Base-by-base conservation (phyloP, 2,329 filamentous ascomycete species). In the Elsinoe arachidis region DNA sequence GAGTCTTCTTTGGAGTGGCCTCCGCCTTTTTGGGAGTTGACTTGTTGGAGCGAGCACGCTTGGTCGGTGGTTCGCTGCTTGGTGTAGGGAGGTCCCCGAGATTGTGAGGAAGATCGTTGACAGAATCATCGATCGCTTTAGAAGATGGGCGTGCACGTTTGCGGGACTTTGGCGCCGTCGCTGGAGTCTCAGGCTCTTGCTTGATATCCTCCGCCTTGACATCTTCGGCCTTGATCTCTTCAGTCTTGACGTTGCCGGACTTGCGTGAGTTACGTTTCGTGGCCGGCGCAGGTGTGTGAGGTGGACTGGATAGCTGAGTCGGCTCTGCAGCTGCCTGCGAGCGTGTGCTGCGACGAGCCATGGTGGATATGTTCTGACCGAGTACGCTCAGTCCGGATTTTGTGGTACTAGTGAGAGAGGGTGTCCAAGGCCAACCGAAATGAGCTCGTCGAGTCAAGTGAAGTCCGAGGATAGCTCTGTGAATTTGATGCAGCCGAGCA, bases 71-170 rank as follows among this genome's bases (percentile, higher is more conserved):
- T 37, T 68, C 66, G 5, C 58, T 59, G 23, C 64, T 64, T 30
- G 58, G 66, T 34, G 59, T 72, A 44, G 58, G 69, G 56, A 69
- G 55, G 15, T 68, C 67, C 5, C 78, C 80, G n/a, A 83, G 68
- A 51, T 80, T 82, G 66, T 83, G 80, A 14, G 80, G 80, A 37
- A 83, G 68, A 51, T 80, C 76, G 59, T 80, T 71, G 56, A 71
- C 60, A 23, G 74, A 69, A 61, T 67, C 56, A 38, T 61, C 14
- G 34, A 47, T 37, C 19, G 26, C 26, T 30, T 59, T 61, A 5
- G 57, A 10, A n/a, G 49, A 51, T 33, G 53, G 49, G 23, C 55
- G 58, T 19, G 49, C 57, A 23, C 74, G 69, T 61, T 76, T 78
- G 12, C 68, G 68, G 21, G 61, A 63, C n/a, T 46, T 46, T 47